Evolutionary conservation across 2,329 filamentous ascomycete species (phyloP).

Genomic region (Hymenoscyphus scutula): DNA sequence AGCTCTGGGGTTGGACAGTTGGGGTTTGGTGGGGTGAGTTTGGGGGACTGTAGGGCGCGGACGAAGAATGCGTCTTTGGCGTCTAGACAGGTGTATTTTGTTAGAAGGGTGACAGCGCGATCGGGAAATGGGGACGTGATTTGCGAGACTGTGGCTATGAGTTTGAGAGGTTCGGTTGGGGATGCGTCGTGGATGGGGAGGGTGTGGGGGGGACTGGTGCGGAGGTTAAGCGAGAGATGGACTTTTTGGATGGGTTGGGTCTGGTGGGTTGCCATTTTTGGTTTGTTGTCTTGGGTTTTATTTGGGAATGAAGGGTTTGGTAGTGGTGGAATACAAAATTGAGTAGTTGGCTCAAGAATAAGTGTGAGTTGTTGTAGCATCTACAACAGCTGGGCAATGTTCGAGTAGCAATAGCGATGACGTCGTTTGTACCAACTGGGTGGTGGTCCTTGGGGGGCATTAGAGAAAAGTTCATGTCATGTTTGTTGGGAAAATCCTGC

Average conservation of each 20-base stretch:
- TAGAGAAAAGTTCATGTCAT: background rate
- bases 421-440: background rate
- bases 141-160: background rate
- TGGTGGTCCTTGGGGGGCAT: background rate
- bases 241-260: background rate
- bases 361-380: background rate
- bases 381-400: background rate
- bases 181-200: background rate
- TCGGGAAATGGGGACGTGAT: background rate
- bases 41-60: background rate
- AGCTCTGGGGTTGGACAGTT: background rate
- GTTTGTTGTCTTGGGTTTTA: background rate
- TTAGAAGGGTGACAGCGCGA: background rate
- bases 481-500: background rate
- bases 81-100: background rate
- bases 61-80: background rate
- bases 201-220: background rate
- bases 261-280: background rate
- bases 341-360: background rate
- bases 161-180: background rate
- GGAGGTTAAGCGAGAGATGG: background rate
- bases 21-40: background rate
- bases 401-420: background rate
- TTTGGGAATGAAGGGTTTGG: background rate
- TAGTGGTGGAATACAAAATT: background rate